Conservation (phyloP, 2,329 filamentous ascomycete genomes). For the Phaeophleospora eucalypticola region DNA sequence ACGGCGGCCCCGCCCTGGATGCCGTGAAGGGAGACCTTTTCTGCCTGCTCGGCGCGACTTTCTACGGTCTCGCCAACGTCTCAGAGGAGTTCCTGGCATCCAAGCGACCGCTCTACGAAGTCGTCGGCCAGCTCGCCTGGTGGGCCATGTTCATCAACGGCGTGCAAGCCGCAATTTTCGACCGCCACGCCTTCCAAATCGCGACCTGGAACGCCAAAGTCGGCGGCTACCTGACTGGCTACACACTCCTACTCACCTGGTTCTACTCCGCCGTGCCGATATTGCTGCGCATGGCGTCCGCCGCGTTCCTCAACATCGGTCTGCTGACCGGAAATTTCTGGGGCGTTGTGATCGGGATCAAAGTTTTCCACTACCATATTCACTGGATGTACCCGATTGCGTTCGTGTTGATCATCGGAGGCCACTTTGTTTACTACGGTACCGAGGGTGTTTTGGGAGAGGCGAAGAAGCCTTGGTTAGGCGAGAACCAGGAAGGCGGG, state of each 20-base stretch:
- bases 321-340: constrained; percentile 94
- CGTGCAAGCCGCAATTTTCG: constrained; percentile 85
- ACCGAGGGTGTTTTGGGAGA: constrained; percentile 79
- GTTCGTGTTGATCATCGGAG: constrained; percentile 85
- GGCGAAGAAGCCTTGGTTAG: constrained; percentile 91
- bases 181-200: constrained; percentile 63
- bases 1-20: constrained; percentile 64
- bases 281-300: constrained; percentile 81
- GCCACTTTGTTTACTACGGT: constrained; percentile 82
- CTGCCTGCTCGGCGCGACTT: constrained; percentile 79
- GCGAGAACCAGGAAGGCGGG: constrained; percentile 76
- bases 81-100: constrained; percentile 92
- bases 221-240: constrained; percentile 81
- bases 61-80: constrained; percentile 88
- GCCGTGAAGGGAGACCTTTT: constrained; percentile 90
- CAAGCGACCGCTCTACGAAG: constrained; percentile 83
- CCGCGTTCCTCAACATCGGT: constrained; percentile 95
- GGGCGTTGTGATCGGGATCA: constrained; percentile 87
- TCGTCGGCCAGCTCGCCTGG: constrained; percentile 83
- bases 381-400: constrained; percentile 94
- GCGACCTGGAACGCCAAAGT: constrained; percentile 50
- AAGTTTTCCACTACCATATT: constrained; percentile 74
- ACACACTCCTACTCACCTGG: constrained; percentile 73
- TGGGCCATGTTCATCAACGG: constrained; percentile 91
- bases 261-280: constrained; percentile 89